Evolutionary conservation across 345 rosid genomes (phyloP).

Genomic region (Trapa incisa): DNA sequence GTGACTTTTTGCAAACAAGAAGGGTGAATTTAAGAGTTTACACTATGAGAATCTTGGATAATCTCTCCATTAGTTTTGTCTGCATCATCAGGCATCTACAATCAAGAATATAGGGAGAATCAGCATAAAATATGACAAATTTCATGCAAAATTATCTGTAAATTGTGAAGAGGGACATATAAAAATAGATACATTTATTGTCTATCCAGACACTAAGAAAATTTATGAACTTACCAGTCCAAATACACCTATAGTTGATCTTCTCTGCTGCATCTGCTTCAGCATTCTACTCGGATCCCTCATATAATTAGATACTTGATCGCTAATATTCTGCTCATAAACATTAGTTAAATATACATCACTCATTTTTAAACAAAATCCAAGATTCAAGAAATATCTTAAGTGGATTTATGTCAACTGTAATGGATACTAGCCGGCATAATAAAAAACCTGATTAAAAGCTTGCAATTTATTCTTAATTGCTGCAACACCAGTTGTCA

Average conservation of each 20-base stretch:
- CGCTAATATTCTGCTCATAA: slow-evolving; percentile 61
- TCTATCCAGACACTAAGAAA: not conserved
- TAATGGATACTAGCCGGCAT: not conserved
- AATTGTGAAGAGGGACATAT: not conserved
- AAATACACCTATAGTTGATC: slow-evolving; percentile 52
- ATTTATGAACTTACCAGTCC: slow-evolving; percentile 52
- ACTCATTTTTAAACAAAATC: not conserved
- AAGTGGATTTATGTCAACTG: not conserved
- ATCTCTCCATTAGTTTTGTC: slow-evolving; percentile 39
- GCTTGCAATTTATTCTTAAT: slow-evolving; percentile 73
- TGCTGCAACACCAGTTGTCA: slow-evolving; percentile 88
- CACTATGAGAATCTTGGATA: not conserved
- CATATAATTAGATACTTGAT: slow-evolving; percentile 77
- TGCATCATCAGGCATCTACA: slow-evolving; percentile 22
- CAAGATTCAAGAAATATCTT: not conserved
- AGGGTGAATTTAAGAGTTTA: not conserved
- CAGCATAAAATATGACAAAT: not conserved
- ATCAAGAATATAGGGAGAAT: slow-evolving; percentile 1
- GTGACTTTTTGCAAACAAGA: not conserved
- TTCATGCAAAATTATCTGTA: not conserved
- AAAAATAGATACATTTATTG: not conserved
- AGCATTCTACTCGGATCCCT: slow-evolving; percentile 94
- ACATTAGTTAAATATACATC: slow-evolving; percentile 9
- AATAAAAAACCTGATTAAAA: slow-evolving; percentile 73
- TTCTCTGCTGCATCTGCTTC: slow-evolving; percentile 86